Evolutionary conservation across 179 eudicot species (phyloP), one percentile per base, ranked within the genome.

Genomic region (Corrigiola litoralis): DNA sequence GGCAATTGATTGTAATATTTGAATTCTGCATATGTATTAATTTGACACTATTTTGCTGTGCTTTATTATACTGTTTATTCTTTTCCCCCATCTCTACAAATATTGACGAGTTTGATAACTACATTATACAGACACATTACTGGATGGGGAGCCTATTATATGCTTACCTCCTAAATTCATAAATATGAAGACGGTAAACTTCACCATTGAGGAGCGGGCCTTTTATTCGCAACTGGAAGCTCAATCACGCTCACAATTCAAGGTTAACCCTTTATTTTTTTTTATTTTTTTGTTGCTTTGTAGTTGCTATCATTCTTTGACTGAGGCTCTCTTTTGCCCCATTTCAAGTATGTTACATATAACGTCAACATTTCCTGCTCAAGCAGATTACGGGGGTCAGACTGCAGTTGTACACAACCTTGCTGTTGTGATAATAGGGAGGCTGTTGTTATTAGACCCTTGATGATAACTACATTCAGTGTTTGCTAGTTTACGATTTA

Each of bases 101-200:
- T 17, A 49, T 60, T 72, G 32, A 58, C 74, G 57, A 61, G 53
- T 42, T 44, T 42, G 37, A 49, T 67, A n/a, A 48, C 27, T 57
- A 42, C 60, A 13, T 75, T 49, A 46, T 57, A 49, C 82, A 95
- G 99, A 84, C 25, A 91, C 96, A 46, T 58, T 79, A 65, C 81
- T 91, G 69, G 89, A 88, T 61, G 96, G 97, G 51, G 65, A 83
- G 80, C 97, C 99, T 62, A 95, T 95, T 55, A 86, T 95, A 60
- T 74, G 55, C 66, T 78, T 95, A 58, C 99, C 99, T 40, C 83
- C 95, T 2, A 95, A 95, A 73, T 62, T 50, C 48, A 77, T 87
- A 62, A 49, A 78, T 4, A 73, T 95, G 81, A 69, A 67, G 55
- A 73, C 68, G 52, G 89, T 85, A 72, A 84, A 70, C 25, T 95